Conservation (phyloP, 208 protist species). For the Trypanosoma rangeli region DNA sequence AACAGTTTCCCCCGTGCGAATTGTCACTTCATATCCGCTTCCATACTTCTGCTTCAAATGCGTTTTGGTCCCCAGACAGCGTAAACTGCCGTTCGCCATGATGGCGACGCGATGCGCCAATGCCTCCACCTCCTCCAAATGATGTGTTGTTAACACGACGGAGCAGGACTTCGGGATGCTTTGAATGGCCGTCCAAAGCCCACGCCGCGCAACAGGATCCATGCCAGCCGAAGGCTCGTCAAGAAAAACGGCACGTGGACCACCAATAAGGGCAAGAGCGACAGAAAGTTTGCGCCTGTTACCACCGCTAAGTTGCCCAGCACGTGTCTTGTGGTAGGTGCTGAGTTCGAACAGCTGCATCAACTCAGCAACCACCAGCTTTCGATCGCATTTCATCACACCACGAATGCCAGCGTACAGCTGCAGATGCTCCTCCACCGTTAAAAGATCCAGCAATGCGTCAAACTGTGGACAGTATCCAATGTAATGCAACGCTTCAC, state of each 20-base stretch:
- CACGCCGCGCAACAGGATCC: slow-evolving; percentile 79
- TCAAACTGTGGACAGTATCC: slow-evolving; percentile 97
- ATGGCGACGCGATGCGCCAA: slow-evolving; percentile 85
- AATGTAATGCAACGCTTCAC: slow-evolving; percentile 61
- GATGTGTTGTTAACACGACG: slow-evolving; percentile 91
- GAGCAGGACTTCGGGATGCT: slow-evolving; percentile 58
- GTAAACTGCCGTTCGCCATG: slow-evolving; percentile 84
- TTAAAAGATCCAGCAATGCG: slow-evolving; percentile 90
- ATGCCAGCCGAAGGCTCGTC: slow-evolving; percentile 91
- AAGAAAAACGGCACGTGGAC: slow-evolving; percentile 66
- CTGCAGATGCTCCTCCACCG: slow-evolving; percentile 91
- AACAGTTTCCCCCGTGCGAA: slow-evolving; percentile 32
- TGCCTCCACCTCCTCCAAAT: slow-evolving; percentile 92
- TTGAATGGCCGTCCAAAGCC: slow-evolving; percentile 78
- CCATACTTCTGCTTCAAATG: slow-evolving; percentile 86
- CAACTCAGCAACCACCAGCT: slow-evolving; percentile 35
- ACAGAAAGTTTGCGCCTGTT: slow-evolving; percentile 86
- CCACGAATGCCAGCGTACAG: slow-evolving; percentile 87
- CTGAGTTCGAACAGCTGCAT: slow-evolving; percentile 46
- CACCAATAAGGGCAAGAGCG: slow-evolving; percentile 83
- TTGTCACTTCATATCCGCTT: slow-evolving; percentile 60
- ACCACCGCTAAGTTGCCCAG: slow-evolving; percentile 62
- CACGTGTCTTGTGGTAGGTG: slow-evolving; percentile 33
- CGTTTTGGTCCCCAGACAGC: slow-evolving; percentile 84
- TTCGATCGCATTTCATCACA: slow-evolving; percentile 14